phyloP scores from a whole-genome alignment of 1,284 basidiomycete species.

The Pseudozyma tsukubaensis region DNA sequence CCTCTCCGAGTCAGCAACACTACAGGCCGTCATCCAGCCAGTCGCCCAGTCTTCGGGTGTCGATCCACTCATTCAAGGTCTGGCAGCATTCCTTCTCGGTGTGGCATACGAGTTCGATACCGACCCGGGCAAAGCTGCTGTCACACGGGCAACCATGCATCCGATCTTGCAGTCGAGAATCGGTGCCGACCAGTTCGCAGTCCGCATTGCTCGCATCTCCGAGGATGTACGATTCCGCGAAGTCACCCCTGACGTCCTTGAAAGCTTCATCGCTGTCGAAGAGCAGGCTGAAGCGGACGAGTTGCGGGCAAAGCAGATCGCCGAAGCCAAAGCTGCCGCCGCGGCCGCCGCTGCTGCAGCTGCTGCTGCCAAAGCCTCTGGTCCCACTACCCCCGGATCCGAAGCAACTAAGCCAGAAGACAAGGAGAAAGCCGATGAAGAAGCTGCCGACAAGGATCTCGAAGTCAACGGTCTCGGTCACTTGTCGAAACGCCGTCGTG shows the following conservation, averaged over 20 bases:
- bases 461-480: slow-evolving; percentile 46
- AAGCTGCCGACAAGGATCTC: slow-evolving; percentile 44
- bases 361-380: slow-evolving; percentile 22
- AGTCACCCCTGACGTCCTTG: slow-evolving; percentile 81
- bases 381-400: slow-evolving; percentile 13
- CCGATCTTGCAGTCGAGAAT: slow-evolving; percentile 83
- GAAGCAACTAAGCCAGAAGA: slow-evolving; percentile 22
- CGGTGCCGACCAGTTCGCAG: slow-evolving; percentile 87
- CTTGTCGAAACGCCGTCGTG: slow-evolving; percentile 71
- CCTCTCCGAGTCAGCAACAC: slow-evolving; percentile 84
- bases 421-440: slow-evolving; percentile 41
- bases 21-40: slow-evolving; percentile 83
- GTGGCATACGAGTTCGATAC: slow-evolving; percentile 77
- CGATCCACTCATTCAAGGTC: slow-evolving; percentile 88
- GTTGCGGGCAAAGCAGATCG: slow-evolving; percentile 30
- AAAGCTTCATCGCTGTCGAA: slow-evolving; percentile 40
- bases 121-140: slow-evolving; percentile 45
- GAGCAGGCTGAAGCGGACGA: slow-evolving; percentile 63
- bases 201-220: slow-evolving; percentile 84
- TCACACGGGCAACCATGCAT: slow-evolving; percentile 60
- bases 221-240: slow-evolving; percentile 92
- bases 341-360: slow-evolving; percentile 41
- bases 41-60: slow-evolving; percentile 86
- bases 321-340: slow-evolving; percentile 35
- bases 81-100: slow-evolving; percentile 91